Base-by-base conservation (phyloP, 2,329 filamentous ascomycete species). In the Fonsecaea monophora region DNA sequence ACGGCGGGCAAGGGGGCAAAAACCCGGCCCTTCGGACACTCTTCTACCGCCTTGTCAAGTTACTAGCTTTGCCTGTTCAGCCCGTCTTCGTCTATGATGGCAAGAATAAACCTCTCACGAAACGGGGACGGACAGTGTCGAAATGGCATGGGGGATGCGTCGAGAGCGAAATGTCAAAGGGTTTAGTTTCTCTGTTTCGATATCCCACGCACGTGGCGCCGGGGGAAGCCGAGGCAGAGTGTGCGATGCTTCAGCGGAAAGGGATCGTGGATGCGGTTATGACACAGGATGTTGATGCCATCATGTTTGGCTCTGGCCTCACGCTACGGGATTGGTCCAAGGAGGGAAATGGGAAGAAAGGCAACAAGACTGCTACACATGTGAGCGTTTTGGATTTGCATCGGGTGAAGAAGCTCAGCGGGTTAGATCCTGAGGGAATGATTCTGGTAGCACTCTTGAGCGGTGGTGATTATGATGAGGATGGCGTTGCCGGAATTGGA, bases 221-320 rank as follows among this genome's bases (percentile, higher is more conserved):
- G 0, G 95, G 95, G 9, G 95, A 99, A 76, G 95, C 94, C 2
- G 95, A 99, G 77, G 95, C 95, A 1, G 95, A 99, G 79, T 99
- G 95, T 72, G 95, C 95, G 0, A 80, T 95, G 15, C 79, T 99
- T 2, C 94, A 99, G 75, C 84, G 85, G 66, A 85, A 89, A 54
- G 93, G 92, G 0, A 82, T 97, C 8, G 94, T 97, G 0, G 95
- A 99, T 77, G 94, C 92, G 0, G 95, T 98, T 1, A 83, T 99
- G 73, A 97, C 92, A 77, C 94, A 99, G 77, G 95, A 99, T 82
- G 93, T 97, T 53, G 95, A 99, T 76, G 95, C 94, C 1, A 86
- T 98, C 74, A 98, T 98, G 94, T 98, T 98, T 80, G 95, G 95
- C 1, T 95, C 92, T 70, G 89, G 86, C 0, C 80, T 87, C 42